A percentile compares a stretch with the other conserved stretches of the same genome.
Evolutionary conservation across 169 alveolate species (phyloP).

Genomic region (Cryptosporidium ryanae): DNA sequence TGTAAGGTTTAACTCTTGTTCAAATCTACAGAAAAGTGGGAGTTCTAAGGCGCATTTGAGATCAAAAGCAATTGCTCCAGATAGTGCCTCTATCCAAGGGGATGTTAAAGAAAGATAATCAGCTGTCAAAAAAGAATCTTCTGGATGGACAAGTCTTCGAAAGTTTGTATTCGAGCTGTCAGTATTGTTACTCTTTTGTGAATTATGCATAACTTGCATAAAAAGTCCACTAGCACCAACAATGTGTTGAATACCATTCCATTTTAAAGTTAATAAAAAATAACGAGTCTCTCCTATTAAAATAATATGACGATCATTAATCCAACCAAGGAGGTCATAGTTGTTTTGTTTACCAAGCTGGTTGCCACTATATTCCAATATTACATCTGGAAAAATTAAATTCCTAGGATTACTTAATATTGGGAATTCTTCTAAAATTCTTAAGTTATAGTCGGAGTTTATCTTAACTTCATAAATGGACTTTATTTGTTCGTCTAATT

Average conservation of each 20-base stretch:
- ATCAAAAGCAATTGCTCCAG: constrained; percentile 70
- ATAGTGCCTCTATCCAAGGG: constrained; percentile 69
- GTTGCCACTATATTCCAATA: constrained; percentile 54
- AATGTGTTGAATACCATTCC: constrained; percentile 69
- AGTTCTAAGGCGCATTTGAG: constrained; percentile 34
- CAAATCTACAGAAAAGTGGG: constrained; percentile 14
- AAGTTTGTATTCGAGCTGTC: constrained; percentile 5
- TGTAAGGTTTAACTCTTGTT: not conserved
- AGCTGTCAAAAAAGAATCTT: constrained; percentile 48
- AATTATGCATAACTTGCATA: constrained; percentile 45
- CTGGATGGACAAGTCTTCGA: constrained; percentile 64
- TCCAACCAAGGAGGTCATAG: constrained; percentile 70
- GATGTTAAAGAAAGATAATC: constrained; percentile 42
- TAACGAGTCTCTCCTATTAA: constrained; percentile 53
- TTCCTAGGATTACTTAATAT: not conserved
- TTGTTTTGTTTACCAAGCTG: constrained; percentile 3
- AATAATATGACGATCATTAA: constrained; percentile 32
- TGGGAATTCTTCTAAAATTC: constrained; percentile 12
- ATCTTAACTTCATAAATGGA: constrained; percentile 23
- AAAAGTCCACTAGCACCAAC: constrained; percentile 66
- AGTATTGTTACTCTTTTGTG: not conserved
- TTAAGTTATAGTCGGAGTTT: not conserved
- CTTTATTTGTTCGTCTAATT: constrained; percentile 33
- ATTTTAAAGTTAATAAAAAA: constrained; percentile 12
- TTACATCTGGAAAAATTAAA: constrained; percentile 15